Conservation (phyloP, 805 yeast species). For the Ogataea haglerorum region DNA sequence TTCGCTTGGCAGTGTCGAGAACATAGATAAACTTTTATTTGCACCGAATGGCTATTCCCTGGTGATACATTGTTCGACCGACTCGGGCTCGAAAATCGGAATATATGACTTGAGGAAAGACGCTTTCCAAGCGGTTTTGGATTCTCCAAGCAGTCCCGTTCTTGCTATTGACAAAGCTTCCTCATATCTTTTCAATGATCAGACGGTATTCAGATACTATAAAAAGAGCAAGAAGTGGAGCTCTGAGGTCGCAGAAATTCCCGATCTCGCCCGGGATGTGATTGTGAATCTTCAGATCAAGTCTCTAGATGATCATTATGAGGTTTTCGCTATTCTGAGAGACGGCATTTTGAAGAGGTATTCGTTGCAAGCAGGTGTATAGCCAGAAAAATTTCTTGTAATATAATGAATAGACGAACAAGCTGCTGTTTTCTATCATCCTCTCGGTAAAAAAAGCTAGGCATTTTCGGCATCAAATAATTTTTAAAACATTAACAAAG, state of each 20-base stretch:
- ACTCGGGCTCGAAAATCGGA: constrained; percentile 14
- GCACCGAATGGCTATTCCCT: constrained; percentile 68
- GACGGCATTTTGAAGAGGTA: not conserved
- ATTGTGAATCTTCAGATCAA: not conserved
- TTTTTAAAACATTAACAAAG: not conserved
- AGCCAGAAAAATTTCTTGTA: not conserved
- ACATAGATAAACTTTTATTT: constrained; percentile 41
- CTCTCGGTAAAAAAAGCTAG: not conserved
- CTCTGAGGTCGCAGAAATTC: not conserved
- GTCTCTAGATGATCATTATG: not conserved
- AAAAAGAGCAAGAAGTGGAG: constrained; percentile 26
- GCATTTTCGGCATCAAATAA: not conserved
- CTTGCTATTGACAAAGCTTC: constrained; percentile 20
- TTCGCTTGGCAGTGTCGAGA: not conserved
- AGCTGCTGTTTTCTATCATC: not conserved
- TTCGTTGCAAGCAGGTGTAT: not conserved
- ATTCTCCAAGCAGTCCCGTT: not conserved
- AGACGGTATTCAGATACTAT: constrained; percentile 15
- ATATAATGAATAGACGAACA: not conserved
- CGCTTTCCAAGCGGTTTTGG: constrained; percentile 6
- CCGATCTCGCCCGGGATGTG: not conserved
- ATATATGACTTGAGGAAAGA: constrained; percentile 27
- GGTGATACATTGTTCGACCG: constrained; percentile 11
- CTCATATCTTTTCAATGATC: constrained; percentile 14
- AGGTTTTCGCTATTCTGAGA: not conserved